Percentiles rank a stretch among this genome's conserved stretches.
These are phyloP conservation scores for Fusarium domesticum DNA, from an alignment of 2,329 filamentous ascomycete species.

Conservation along the genomic window DNA sequence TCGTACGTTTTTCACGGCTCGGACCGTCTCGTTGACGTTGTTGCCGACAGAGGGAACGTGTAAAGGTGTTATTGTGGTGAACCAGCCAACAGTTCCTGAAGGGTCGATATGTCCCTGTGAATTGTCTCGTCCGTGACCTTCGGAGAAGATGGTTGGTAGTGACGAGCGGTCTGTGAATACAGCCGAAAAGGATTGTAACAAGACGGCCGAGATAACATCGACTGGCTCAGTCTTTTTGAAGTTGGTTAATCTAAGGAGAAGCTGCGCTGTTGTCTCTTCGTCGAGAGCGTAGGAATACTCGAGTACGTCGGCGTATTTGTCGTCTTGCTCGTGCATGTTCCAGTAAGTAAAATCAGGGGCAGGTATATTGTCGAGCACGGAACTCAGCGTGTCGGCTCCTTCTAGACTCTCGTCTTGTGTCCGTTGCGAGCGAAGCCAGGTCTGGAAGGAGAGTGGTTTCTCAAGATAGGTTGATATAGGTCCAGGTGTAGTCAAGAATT, in stretches of 20 bases:
- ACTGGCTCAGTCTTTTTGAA: too few relatives aligned
- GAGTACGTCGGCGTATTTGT: too few relatives aligned
- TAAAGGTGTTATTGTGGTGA: constrained; percentile 1
- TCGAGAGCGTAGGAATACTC: too few relatives aligned
- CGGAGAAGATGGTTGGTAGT: background rate
- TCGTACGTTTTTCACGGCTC: background rate
- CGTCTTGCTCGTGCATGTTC: too few relatives aligned
- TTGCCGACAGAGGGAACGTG: background rate
- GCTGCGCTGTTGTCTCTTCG: too few relatives aligned
- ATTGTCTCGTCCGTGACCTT: constrained; percentile 1
- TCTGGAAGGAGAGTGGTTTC: background rate
- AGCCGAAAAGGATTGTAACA: background rate
- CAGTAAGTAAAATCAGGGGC: too few relatives aligned
- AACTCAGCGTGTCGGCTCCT: too few relatives aligned
- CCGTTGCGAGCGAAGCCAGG: background rate
- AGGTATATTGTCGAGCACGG: too few relatives aligned
- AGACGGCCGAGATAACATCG: background rate
- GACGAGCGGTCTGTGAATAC: background rate
- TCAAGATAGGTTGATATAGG: background rate
- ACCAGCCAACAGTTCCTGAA: constrained; percentile 4
- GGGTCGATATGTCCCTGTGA: background rate
- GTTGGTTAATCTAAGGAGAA: too few relatives aligned
- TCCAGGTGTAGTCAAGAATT: background rate
- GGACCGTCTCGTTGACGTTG: background rate
- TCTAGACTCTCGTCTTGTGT: too few relatives aligned